Evolutionary conservation across 257 asterid species (phyloP).

Genomic region (Nicotiana sylvestris): DNA sequence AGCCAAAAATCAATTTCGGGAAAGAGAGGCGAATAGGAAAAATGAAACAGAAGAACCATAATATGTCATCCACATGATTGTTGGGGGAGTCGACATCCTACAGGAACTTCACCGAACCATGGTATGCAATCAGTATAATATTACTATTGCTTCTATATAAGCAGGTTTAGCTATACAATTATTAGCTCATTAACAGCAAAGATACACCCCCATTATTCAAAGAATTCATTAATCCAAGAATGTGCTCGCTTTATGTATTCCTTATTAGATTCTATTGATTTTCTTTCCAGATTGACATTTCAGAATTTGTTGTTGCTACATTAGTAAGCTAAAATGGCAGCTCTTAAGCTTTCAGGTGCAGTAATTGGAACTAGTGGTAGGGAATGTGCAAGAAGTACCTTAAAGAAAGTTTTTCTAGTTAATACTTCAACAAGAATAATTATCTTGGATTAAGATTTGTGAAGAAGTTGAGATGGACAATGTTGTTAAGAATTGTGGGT

Average conservation of each 20-base stretch:
- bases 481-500: constrained; percentile 22
- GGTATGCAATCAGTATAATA: neutral
- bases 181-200: neutral
- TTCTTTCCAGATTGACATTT: neutral
- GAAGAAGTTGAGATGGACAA: constrained; percentile 18
- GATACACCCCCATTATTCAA: neutral
- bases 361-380: constrained; percentile 5
- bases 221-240: neutral
- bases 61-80: no score
- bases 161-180: neutral
- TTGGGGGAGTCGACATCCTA: no score
- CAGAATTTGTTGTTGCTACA: no score
- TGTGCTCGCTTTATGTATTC: neutral
- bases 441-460: constrained; percentile 9
- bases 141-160: neutral
- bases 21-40: no score
- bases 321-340: constrained; percentile 14
- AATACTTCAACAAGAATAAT: constrained; percentile 12
- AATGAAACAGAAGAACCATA: no score
- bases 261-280: neutral
- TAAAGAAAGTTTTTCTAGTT: neutral
- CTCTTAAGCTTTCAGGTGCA: constrained; percentile 16
- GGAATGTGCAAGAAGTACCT: constrained; percentile 10
- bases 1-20: no score
- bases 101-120: neutral